Conservation (phyloP, 352 stramenopile species). For the Phytophthora citrophthora region DNA sequence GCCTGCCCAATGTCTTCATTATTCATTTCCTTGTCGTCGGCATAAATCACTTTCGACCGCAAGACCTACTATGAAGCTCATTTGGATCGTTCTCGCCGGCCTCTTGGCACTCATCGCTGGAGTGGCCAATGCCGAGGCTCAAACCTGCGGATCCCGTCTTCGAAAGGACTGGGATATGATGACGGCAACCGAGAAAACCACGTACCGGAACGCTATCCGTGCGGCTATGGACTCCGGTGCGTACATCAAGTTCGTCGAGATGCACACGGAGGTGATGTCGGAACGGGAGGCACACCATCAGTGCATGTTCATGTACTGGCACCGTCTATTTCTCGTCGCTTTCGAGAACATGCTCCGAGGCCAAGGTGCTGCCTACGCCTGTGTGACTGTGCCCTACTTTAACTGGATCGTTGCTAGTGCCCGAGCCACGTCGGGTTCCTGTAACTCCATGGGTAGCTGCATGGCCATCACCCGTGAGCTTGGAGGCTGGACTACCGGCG, state of each 20-base stretch:
- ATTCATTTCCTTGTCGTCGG: conserved; percentile 21
- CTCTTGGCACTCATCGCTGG: conserved; percentile 19
- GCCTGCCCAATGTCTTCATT: too few relatives aligned
- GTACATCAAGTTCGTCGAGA: conserved; percentile 71
- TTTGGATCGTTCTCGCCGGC: conserved; percentile 25
- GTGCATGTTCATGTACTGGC: conserved; percentile 90
- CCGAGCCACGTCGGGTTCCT: conserved; percentile 45
- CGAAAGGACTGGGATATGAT: conserved; percentile 60
- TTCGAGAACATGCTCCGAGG: conserved; percentile 89
- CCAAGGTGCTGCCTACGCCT: conserved; percentile 57
- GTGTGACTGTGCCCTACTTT: conserved; percentile 83
- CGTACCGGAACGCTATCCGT: conserved; percentile 54
- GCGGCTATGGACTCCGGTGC: conserved; percentile 61
- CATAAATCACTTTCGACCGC: conserved; percentile 7
- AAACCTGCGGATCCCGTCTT: conserved; percentile 46
- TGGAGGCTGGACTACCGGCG: conserved; percentile 38
- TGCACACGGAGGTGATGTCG: conserved; percentile 70
- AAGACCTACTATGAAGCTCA: conserved; percentile 29
- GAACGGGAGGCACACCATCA: conserved; percentile 58
- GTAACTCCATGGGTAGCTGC: conserved; percentile 56
- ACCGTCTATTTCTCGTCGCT: conserved; percentile 61
- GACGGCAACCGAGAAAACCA: conserved; percentile 45
- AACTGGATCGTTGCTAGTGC: conserved; percentile 72
- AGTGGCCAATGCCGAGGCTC: conserved; percentile 14
- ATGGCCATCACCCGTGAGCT: conserved; percentile 48